phyloP scores from a whole-genome alignment of 1,139 yeast species.

The Scheffersomyces stambukii region DNA sequence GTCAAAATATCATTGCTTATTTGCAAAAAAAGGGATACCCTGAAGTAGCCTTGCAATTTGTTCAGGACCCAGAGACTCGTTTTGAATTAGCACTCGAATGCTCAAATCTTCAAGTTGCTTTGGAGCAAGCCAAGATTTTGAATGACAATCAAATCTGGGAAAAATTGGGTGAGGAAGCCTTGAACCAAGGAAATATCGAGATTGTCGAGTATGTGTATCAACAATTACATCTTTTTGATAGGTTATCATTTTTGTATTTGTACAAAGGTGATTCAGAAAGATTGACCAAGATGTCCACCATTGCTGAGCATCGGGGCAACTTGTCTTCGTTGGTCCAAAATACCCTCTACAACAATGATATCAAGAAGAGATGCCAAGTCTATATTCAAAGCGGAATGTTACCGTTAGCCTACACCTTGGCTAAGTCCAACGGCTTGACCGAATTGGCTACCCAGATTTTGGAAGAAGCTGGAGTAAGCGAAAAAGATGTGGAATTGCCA shows the following conservation, averaged over 20 bases:
- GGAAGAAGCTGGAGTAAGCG: conserved; percentile 63
- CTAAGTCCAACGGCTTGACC: conserved; percentile 78
- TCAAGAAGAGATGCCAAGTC: conserved; percentile 70
- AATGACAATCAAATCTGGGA: conserved; percentile 70
- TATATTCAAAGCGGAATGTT: conserved; percentile 75
- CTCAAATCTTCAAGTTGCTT: conserved; percentile 83
- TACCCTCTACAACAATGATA: conserved; percentile 71
- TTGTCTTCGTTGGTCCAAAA: conserved; percentile 77
- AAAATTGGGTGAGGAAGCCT: conserved; percentile 79
- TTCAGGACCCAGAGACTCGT: conserved; percentile 92
- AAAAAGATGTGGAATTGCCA: conserved; percentile 65
- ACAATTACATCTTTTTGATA: conserved; percentile 81
- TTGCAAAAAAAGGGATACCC: conserved; percentile 95
- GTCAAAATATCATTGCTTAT: conserved; percentile 94
- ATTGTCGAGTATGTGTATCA: conserved; percentile 87
- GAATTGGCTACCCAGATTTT: conserved; percentile 71
- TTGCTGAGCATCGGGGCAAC: conserved; percentile 89
- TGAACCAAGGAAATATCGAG: conserved; percentile 82
- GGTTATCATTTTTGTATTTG: conserved; percentile 82
- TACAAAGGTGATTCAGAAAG: conserved; percentile 76
- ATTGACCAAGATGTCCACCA: conserved; percentile 77
- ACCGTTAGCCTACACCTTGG: conserved; percentile 91
- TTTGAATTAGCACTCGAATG: conserved; percentile 94
- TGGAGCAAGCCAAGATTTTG: conserved; percentile 79
- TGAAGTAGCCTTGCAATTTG: conserved; percentile 90